Percentiles rank a stretch among this genome's conserved stretches.
phyloP scores from a whole-genome alignment of 768 basidiomycete species.

The Collybia mongolica region DNA sequence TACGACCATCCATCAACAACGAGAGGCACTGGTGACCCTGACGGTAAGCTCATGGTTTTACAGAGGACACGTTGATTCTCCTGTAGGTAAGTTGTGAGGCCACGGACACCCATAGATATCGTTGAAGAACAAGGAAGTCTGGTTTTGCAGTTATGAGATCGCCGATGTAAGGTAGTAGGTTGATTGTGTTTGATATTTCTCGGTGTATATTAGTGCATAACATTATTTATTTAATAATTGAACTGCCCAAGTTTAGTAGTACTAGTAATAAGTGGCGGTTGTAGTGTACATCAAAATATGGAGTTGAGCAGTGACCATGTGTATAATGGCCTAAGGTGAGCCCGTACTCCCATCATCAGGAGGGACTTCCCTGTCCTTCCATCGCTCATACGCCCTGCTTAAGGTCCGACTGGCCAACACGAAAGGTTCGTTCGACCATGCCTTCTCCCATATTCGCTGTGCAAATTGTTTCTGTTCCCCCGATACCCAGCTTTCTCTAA shows the following conservation, averaged over 20 bases:
- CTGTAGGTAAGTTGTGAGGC: conserved; percentile 50
- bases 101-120: conserved; percentile 49
- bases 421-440: conserved; percentile 60
- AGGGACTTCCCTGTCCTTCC: conserved; percentile 40
- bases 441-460: conserved; percentile 60
- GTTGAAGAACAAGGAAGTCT: background rate
- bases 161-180: background rate
- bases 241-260: too few relatives aligned
- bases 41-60: conserved; percentile 23
- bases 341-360: conserved; percentile 30
- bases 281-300: background rate
- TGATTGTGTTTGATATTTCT: too few relatives aligned
- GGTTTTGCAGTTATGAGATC: background rate
- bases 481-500: conserved; percentile 51
- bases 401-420: conserved; percentile 42
- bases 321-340: conserved; percentile 13
- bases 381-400: conserved; percentile 38
- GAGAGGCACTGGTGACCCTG: conserved; percentile 38
- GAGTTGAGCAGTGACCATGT: background rate
- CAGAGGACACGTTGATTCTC: conserved; percentile 46
- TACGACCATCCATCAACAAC: conserved; percentile 89
- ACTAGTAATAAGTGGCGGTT: too few relatives aligned
- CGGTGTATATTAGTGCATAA: too few relatives aligned
- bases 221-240: too few relatives aligned
- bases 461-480: conserved; percentile 63